Base-by-base conservation (phyloP, 495 filamentous ascomycete genomes). In the Thermothielavioides terrestris region DNA sequence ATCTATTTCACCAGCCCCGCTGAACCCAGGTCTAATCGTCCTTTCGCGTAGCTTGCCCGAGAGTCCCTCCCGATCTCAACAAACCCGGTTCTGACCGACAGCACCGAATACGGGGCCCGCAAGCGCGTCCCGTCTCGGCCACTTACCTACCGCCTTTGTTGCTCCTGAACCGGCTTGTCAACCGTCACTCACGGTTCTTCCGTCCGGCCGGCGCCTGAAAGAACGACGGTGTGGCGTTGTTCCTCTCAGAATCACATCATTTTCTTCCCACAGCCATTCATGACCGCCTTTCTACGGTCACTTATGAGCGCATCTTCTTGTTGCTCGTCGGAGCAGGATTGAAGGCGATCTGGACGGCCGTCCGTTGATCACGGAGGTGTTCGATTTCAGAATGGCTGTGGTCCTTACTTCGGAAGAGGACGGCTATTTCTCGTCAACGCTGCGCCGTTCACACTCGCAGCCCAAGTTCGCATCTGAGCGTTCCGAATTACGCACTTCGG, bases 391-490 rank as follows among this genome's bases (percentile, higher is more conserved):
- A 26, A 76, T 74, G 71, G 69, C 73, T 34, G 64, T 73, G 30
- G 70, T 72, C 55, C 57, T 74, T 37, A 54, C 70, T 31, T 67
- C 66, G 2, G 70, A 76, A 42, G 72, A 74, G 48, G 68, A 56
- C 34, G 62, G 61, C 48, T 68, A 68, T 55, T 76, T 75, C 62
- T 59, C 68, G 21, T 51, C 71, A 6, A 40, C 66, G 20, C 52
- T 76, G 52, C 70, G 71, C 50, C 70, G 73, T 42, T 74, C 73
- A 32, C 67, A 73, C 43, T 76, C 73, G 21, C 73, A 76, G 54
- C 65, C 68, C 26, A 71, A 68, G 46, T 69, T 76, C 21, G 56
- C 56, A 43, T 53, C 59, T 15, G 61, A 63, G 45, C 53, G 55
- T 14, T 58, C 62, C 1, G 60, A 55, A 18, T 70, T 73, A 31